Evolutionary conservation across 257 asterid species (phyloP).

Genomic region (Mitragyna speciosa): DNA sequence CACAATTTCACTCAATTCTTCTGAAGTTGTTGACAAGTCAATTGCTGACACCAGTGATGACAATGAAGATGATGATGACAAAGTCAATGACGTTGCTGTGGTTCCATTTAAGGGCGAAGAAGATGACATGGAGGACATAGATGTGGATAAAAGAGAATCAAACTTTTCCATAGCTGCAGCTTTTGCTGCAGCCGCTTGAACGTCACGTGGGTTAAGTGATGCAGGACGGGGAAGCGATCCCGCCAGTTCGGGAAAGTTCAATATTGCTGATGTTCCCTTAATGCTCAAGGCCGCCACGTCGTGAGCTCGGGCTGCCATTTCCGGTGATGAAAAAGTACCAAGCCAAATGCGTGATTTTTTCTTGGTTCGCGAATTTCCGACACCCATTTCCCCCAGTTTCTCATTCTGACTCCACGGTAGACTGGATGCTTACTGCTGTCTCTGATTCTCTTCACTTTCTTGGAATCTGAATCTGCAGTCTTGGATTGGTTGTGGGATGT

Average conservation of each 20-base stretch:
- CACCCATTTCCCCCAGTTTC: constrained; percentile 95
- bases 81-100: constrained; percentile 2
- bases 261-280: constrained; percentile 67
- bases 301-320: constrained; percentile 96
- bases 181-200: constrained; percentile 80
- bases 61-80: constrained; percentile 31
- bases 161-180: constrained; percentile 80
- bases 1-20: constrained; percentile 63
- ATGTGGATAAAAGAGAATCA: constrained; percentile 19
- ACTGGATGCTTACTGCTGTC: constrained; percentile 57
- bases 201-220: constrained; percentile 66
- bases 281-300: constrained; percentile 83
- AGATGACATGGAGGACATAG: constrained; percentile 16
- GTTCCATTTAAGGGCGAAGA: constrained; percentile 15
- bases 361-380: constrained; percentile 85
- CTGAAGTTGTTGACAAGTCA: constrained; percentile 41
- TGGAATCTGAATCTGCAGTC: constrained; percentile 14
- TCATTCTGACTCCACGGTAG: constrained; percentile 81
- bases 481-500: not conserved
- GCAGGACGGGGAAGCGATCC: constrained; percentile 57
- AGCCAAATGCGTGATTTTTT: constrained; percentile 86
- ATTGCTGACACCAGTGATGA: constrained; percentile 40
- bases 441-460: constrained; percentile 47
- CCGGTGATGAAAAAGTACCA: constrained; percentile 75
- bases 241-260: constrained; percentile 68